A percentile compares a stretch with the other conserved stretches of the same genome.
Evolutionary conservation across 73 alveolate genomes (phyloP).

Genomic region (Urostyla sp.): DNA sequence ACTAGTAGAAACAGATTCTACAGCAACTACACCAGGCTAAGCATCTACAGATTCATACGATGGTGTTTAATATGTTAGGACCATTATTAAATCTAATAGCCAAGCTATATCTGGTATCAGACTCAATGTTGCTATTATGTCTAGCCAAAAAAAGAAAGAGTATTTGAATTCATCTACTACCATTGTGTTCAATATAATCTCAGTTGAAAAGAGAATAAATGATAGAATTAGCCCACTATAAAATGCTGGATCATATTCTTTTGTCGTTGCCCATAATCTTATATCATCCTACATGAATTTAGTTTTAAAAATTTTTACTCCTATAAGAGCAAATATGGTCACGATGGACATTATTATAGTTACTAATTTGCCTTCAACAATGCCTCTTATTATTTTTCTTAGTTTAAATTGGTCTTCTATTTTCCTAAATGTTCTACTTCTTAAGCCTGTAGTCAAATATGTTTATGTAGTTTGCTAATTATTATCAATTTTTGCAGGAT

Average conservation of each 20-base stretch:
- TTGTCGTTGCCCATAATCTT: slow-evolving; percentile 64
- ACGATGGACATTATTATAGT: slow-evolving; percentile 70
- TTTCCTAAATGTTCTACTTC: slow-evolving; percentile 34
- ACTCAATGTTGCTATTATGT: slow-evolving; percentile 77
- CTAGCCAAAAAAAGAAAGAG: slow-evolving; percentile 81
- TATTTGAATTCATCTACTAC: slow-evolving; percentile 73
- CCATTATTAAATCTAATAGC: slow-evolving; percentile 54
- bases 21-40: slow-evolving; percentile 41
- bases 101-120: slow-evolving; percentile 73
- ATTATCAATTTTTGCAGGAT: too few relatives aligned
- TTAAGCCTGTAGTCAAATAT: neutral
- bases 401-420: slow-evolving; percentile 23
- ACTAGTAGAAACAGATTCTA: slow-evolving; percentile 20
- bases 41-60: slow-evolving; percentile 54
- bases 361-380: slow-evolving; percentile 73
- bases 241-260: slow-evolving; percentile 57
- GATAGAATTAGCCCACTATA: slow-evolving; percentile 55
- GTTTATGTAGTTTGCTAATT: too few relatives aligned
- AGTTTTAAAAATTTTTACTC: slow-evolving; percentile 41
- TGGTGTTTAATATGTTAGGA: slow-evolving; percentile 31
- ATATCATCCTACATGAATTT: slow-evolving; percentile 61
- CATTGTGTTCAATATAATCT: slow-evolving; percentile 63
- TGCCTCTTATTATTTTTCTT: slow-evolving; percentile 28
- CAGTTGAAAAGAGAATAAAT: slow-evolving; percentile 62
- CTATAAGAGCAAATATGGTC: slow-evolving; percentile 74